Percentiles rank a stretch among this genome's conserved stretches.
Evolutionary conservation across 225 moss, liverwort and hornwort genomes (phyloP).

Genomic region (Pseudoscleropodium purum): DNA sequence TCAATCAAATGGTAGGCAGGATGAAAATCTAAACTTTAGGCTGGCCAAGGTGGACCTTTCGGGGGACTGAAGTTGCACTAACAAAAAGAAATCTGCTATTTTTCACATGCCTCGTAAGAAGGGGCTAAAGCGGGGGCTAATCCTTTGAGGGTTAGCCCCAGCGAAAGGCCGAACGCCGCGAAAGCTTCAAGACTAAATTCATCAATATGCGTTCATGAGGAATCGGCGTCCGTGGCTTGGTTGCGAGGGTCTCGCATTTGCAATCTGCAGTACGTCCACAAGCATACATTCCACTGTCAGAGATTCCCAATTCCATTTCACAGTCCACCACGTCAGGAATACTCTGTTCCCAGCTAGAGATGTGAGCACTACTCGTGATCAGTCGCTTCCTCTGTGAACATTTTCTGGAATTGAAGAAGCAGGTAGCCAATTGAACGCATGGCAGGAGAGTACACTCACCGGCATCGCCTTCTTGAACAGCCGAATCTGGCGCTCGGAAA

Average conservation of each 20-base stretch:
- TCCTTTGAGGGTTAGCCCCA: too few species aligned
- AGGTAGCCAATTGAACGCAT: not conserved
- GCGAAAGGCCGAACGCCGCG: not conserved
- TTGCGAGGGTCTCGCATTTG: not conserved
- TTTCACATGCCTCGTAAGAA: too few species aligned
- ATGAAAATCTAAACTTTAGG: too few species aligned
- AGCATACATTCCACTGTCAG: not conserved
- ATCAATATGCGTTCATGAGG: not conserved
- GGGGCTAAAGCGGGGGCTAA: too few species aligned
- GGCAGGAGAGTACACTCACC: not conserved
- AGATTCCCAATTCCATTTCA: not conserved
- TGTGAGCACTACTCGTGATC: not conserved
- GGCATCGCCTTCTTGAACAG: conserved; percentile 10
- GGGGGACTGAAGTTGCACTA: too few species aligned
- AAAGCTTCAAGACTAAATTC: not conserved
- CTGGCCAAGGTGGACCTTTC: too few species aligned
- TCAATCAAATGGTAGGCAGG: too few species aligned
- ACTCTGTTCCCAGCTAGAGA: not conserved
- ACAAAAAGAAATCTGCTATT: too few species aligned
- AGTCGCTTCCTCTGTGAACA: not conserved
- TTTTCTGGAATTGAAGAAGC: not conserved
- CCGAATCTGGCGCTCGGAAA: conserved; percentile 5
- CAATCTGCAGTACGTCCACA: not conserved
- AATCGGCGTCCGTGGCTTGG: conserved; percentile 2
- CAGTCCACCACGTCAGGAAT: not conserved